Evolutionary conservation across 352 stramenopile genomes (phyloP).

Genomic region (Pythium biforme): DNA sequence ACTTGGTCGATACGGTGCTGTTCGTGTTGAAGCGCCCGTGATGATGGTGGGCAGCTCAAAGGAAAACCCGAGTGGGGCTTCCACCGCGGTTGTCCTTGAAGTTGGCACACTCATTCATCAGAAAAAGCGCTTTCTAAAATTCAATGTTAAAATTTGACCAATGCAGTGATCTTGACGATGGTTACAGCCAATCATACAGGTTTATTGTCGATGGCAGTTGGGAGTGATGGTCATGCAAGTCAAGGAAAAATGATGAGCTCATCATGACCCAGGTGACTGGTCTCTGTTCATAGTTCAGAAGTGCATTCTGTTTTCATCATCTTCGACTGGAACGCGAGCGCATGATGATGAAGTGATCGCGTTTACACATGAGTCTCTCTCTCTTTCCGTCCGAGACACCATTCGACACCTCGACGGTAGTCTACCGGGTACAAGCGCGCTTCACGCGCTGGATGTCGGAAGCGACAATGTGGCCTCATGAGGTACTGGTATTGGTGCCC

Average conservation of each 20-base stretch:
- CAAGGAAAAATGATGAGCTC: background rate
- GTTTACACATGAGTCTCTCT: background rate
- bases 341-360: background rate
- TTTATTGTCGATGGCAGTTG: background rate
- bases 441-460: too few species aligned
- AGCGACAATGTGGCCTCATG: too few species aligned
- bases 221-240: background rate
- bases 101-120: background rate
- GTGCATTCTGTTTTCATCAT: background rate
- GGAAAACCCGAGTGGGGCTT: too few species aligned
- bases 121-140: background rate
- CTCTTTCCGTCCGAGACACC: background rate
- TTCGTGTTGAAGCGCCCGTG: too few species aligned
- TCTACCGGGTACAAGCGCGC: too few species aligned
- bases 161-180: background rate
- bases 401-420: too few species aligned
- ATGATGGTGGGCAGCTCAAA: too few species aligned
- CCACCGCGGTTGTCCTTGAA: background rate
- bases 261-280: background rate
- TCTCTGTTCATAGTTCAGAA: background rate
- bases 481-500: too few species aligned
- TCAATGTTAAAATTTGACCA: background rate
- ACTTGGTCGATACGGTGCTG: too few species aligned
- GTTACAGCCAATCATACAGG: background rate
- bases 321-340: too few species aligned